phyloP scores from a whole-genome alignment of 352 stramenopile species.

The Detonula confervacea region DNA sequence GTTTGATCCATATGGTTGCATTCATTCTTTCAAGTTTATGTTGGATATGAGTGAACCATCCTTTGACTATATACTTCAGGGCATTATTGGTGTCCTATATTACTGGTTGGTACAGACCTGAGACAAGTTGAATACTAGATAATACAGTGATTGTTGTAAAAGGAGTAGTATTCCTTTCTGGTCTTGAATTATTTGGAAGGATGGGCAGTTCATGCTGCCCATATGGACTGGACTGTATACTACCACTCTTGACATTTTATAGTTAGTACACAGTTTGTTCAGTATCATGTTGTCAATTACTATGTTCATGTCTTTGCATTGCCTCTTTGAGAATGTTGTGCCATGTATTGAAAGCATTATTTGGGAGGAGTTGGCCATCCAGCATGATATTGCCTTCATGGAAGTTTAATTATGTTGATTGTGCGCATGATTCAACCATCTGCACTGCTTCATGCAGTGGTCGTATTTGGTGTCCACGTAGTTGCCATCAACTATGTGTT shows the following conservation, averaged over 20 bases:
- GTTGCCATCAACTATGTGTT: no score
- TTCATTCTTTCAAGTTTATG: conserved; percentile 7
- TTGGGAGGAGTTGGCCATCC: neutral
- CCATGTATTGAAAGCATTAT: neutral
- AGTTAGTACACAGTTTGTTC: conserved; percentile 10
- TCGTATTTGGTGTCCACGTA: neutral
- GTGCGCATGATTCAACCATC: neutral
- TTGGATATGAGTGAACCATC: neutral
- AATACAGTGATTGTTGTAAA: no score
- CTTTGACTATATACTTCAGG: conserved; percentile 5
- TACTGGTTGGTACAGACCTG: conserved; percentile 9
- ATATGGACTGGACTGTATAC: neutral
- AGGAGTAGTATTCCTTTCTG: conserved; percentile 7
- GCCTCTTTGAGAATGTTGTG: neutral
- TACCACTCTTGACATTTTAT: neutral
- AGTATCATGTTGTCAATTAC: conserved; percentile 17
- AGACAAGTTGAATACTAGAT: conserved; percentile 5
- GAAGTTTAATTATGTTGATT: neutral
- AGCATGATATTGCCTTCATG: neutral
- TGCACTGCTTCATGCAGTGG: neutral
- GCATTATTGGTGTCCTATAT: neutral
- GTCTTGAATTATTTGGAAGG: conserved; percentile 18
- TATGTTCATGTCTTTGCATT: neutral
- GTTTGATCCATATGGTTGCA: conserved; percentile 1
- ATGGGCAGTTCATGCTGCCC: conserved; percentile 4